phyloP scores from a whole-genome alignment of 129 eudicot genomes.

The Saposhnikovia divaricata region DNA sequence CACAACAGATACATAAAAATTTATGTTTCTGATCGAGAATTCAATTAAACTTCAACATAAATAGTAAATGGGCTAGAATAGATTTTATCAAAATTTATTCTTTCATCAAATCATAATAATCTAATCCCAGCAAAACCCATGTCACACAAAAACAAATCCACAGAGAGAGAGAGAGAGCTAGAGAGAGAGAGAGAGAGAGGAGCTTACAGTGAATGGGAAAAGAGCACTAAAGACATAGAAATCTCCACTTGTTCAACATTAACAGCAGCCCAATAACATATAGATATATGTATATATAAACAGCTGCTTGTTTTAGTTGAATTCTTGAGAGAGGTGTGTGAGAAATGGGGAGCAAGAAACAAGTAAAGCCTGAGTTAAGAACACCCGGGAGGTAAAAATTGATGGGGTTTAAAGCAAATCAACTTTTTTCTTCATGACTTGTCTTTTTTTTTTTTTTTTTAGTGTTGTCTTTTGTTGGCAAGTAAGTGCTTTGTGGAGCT shows the following conservation, averaged over 20 bases:
- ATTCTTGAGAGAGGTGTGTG: neutral
- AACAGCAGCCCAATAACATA: neutral
- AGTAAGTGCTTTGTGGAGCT: neutral
- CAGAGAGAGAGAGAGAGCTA: neutral
- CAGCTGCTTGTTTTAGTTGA: neutral
- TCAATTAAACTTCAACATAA: neutral
- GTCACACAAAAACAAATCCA: neutral
- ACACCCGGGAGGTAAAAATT: neutral
- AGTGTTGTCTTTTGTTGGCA: neutral
- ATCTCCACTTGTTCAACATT: neutral
- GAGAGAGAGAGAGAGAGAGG: too few relatives aligned
- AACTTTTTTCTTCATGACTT: neutral
- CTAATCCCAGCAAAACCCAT: neutral
- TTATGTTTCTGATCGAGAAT: neutral
- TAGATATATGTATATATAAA: neutral
- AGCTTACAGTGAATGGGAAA: slow-evolving; percentile 6
- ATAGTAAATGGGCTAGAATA: neutral
- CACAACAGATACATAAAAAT: neutral
- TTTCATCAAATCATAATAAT: neutral
- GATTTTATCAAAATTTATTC: neutral
- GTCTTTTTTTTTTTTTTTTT: neutral
- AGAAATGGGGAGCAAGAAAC: neutral
- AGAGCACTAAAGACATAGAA: neutral
- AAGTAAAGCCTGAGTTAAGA: neutral
- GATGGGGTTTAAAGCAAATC: neutral